phyloP scores from a whole-genome alignment of 768 basidiomycete genomes.

The Podaxis sp. region DNA sequence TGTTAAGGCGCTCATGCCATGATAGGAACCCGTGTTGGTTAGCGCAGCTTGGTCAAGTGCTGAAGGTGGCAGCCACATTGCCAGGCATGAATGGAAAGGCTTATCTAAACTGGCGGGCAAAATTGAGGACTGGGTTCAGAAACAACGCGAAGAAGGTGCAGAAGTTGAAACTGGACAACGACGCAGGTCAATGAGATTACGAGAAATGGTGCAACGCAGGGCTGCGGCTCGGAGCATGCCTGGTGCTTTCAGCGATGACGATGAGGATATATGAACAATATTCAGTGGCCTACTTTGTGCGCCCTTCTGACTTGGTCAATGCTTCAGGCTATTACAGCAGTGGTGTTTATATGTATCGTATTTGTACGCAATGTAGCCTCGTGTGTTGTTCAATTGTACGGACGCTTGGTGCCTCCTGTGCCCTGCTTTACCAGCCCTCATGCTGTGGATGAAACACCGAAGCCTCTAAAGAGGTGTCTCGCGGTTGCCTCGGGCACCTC shows the following conservation, averaged over 20 bases:
- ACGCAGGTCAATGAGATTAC: constrained; percentile 25
- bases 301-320: not conserved
- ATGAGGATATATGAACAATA: constrained; percentile 6
- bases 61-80: constrained; percentile 71
- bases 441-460: not conserved
- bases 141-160: constrained; percentile 25
- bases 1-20: not conserved
- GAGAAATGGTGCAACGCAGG: constrained; percentile 2
- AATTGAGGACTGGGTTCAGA: constrained; percentile 78
- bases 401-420: no score
- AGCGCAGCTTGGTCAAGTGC: constrained; percentile 84
- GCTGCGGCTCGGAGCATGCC: constrained; percentile 9
- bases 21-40: constrained; percentile 84
- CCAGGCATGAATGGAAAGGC: constrained; percentile 96
- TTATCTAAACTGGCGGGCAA: constrained; percentile 64
- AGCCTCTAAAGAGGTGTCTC: not conserved
- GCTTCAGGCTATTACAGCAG: not conserved
- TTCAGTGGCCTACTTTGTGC: not conserved
- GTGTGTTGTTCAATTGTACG: not conserved
- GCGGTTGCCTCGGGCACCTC: not conserved
- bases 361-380: not conserved
- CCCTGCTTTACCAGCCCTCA: not conserved
- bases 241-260: constrained; percentile 10
- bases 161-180: constrained; percentile 21
- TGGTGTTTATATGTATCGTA: not conserved